Evolutionary conservation across 179 eudicot genomes (phyloP), one percentile per base, ranked within the genome.

Genomic region (Beta macrorhiza): DNA sequence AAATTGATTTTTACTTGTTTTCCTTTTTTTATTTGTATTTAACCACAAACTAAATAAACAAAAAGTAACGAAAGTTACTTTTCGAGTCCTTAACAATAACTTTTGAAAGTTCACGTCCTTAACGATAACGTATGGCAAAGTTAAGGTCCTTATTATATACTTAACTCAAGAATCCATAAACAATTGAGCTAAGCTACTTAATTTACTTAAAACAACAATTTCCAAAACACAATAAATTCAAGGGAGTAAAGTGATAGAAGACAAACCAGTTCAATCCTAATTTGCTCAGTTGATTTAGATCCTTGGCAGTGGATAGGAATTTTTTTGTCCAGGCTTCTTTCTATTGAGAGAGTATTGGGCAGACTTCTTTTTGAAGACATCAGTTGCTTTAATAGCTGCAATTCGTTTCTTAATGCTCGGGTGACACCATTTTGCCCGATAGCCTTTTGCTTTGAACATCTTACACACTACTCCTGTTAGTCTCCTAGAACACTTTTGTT

Each of bases 361-460:
- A 58, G 7, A 65, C 70, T 10, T 65, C 45, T 65, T 65, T 29
- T 65, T 65, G 8, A 29, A 65, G n/a, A 16, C 42, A 64, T 64
- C 15, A 9, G 37, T 64, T 64, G 37, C 42, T 64, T 44, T 64
- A 64, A 64, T 12, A 1, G 42, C 42, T 7, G 22, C 0, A 64
- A 64, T 22, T 7, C 22, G 37, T 8, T 64, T 64, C 68, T 25
- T 64, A 10, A 64, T 20, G 68, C 68, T 10, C 9, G 42, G 68
- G 42, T 64, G 68, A 64, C 68, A 64, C 68, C 68, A 25, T 64
- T 64, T 64, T 22, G 68, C 68, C 1, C 42, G 68, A 22, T 64
- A 25, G 5, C 22, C 22, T 25, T 64, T 64, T 64, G 5, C 9
- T 64, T 37, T 25, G 15, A 20, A 25, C 68, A 64, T 64, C 68